phyloP scores from a whole-genome alignment of 257 asterid genomes.

The Paulownia fortunei region DNA sequence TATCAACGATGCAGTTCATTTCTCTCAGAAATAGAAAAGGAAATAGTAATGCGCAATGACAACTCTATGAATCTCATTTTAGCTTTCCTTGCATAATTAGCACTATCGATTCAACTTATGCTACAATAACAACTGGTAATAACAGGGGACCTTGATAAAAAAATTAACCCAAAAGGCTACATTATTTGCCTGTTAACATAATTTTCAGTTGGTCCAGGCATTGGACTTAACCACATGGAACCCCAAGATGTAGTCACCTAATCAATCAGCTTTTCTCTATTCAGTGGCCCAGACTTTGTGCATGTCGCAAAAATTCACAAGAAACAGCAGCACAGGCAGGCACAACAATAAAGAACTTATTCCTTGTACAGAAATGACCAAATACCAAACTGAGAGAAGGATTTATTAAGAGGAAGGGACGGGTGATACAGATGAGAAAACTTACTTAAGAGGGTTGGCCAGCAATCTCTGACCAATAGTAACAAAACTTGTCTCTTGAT shows the following conservation, averaged over 20 bases:
- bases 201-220: background rate
- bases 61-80: no score
- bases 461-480: conserved; percentile 95
- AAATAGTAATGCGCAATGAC: background rate
- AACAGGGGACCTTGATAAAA: background rate
- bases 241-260: background rate
- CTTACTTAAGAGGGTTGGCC: conserved; percentile 97
- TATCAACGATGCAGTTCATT: background rate
- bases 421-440: conserved; percentile 29
- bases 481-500: conserved; percentile 97
- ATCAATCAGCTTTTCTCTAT: conserved; percentile 6
- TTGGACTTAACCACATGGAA: background rate
- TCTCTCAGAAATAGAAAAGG: background rate
- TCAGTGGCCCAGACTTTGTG: background rate
- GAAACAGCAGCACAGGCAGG: background rate
- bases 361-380: background rate
- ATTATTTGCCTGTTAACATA: background rate
- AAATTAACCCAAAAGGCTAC: background rate
- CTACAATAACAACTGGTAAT: background rate
- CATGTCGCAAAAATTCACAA: background rate
- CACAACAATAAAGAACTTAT: background rate
- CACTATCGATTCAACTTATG: background rate
- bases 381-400: background rate
- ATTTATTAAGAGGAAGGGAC: background rate
- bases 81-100: background rate